These are phyloP conservation scores for Chondrus crispus DNA, from an alignment of 23 red algal genomes.

Conservation along the genomic window DNA sequence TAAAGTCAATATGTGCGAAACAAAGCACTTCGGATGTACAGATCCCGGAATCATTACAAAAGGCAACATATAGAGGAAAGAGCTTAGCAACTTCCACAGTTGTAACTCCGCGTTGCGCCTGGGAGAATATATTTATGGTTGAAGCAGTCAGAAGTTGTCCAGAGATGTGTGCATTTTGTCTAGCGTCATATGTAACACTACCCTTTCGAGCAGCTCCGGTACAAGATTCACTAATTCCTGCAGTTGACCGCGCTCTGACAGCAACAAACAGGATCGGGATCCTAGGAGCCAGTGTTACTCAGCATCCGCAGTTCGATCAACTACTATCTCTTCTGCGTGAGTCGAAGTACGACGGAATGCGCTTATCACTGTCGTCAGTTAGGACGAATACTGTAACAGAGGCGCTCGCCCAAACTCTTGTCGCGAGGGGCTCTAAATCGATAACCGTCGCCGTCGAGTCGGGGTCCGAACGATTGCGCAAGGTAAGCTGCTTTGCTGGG, in stretches of 20 bases:
- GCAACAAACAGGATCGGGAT: conserved; percentile 37
- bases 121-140: conserved; percentile 56
- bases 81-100: conserved; percentile 20
- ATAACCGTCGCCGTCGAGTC: conserved; percentile 46
- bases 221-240: conserved; percentile 23
- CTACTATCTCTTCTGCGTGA: background rate
- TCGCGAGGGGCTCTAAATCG: conserved; percentile 22
- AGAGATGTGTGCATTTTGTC: conserved; percentile 55
- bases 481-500: background rate
- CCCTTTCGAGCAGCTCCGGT: conserved; percentile 25
- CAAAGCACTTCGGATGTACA: background rate
- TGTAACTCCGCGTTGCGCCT: conserved; percentile 29
- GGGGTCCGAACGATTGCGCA: background rate
- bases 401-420: conserved; percentile 8
- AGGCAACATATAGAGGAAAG: conserved; percentile 28
- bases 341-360: conserved; percentile 13
- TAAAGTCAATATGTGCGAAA: background rate
- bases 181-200: conserved; percentile 36
- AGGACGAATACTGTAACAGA: conserved; percentile 41
- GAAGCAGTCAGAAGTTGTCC: conserved; percentile 40
- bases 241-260: background rate
- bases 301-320: conserved; percentile 38
- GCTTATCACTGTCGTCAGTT: conserved; percentile 53
- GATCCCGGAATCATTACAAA: conserved; percentile 8
- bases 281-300: conserved; percentile 49